Evolutionary conservation across 2,329 filamentous ascomycete species (phyloP), one percentile per base, ranked within the genome.

Genomic region (Pseudogymnoascus destructans): DNA sequence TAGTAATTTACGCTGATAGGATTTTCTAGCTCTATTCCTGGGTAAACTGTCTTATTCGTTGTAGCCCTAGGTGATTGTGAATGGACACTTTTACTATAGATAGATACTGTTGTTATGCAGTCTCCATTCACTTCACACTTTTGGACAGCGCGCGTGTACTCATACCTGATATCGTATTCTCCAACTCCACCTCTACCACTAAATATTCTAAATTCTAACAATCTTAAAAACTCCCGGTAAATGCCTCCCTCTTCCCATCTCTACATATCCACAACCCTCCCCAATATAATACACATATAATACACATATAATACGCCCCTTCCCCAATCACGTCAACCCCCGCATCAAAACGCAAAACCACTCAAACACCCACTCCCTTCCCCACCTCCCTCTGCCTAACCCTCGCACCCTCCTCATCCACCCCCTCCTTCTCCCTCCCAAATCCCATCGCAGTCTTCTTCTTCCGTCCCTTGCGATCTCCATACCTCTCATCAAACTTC

Each of bases 401-500:
- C 57, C 73, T 70, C 3, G 75, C 77, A 60, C 75, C 76, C 46
- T 75, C 72, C 1, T 72, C 69, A 60, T 74, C 75, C 2, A 65
- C 64, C 23, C 9, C 49, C 15, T 17, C n/a, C 30, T 6, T 32
- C 23, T 19, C 65, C 67, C 13, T 70, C 8, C 74, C 80, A 66
- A 86, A 86, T 0, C 83, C 83, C 72, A 86, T 79, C 5, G 69
- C 71, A 60, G 73, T 74, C 58, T 70, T 71, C 70, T 80, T 83
- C 68, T 80, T 81, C 67, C 81, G 79, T 64, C 80, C 81, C 67
- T 82, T 85, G 33, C 85, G 80, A 68, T 95, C 90, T 23, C 93
- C 92, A 70, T 91, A 98, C 70, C 92, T 87, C 73, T 95, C 89
- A 69, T 98, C 93, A 68, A 97, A 98, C 72, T 95, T 95, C 65